Conservation (phyloP, 192 early-diverging fungal species). For the Podila epigama region DNA sequence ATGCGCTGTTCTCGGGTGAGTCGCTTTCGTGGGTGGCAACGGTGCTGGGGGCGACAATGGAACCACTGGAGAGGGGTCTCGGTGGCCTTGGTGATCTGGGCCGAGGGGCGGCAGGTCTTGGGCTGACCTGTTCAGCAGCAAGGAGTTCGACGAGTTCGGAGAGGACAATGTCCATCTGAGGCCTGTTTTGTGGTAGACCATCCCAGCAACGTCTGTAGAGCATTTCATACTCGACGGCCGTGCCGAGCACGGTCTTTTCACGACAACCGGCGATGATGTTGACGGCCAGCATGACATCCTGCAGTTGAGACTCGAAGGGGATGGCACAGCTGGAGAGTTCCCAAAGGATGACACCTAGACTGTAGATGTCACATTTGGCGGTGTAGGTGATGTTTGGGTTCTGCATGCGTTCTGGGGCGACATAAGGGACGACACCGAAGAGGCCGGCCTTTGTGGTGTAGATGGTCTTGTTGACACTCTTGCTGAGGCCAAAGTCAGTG, state of each 20-base stretch:
- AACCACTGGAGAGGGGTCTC: constrained; percentile 34
- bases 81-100: constrained; percentile 27
- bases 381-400: constrained; percentile 54
- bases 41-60: constrained; percentile 29
- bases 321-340: constrained; percentile 51
- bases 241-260: constrained; percentile 49
- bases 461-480: constrained; percentile 46
- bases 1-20: constrained; percentile 22
- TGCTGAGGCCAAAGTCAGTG: constrained; percentile 47
- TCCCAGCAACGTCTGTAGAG: constrained; percentile 53
- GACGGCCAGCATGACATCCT: constrained; percentile 55
- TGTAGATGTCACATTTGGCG: constrained; percentile 59
- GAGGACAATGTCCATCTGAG: constrained; percentile 51
- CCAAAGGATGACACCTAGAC: constrained; percentile 62
- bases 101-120: constrained; percentile 17
- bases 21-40: constrained; percentile 22
- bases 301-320: constrained; percentile 44
- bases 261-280: constrained; percentile 48
- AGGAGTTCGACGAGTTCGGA: constrained; percentile 41
- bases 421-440: constrained; percentile 62
- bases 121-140: constrained; percentile 37
- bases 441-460: constrained; percentile 51
- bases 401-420: constrained; percentile 60
- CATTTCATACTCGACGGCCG: constrained; percentile 50
- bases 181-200: constrained; percentile 42